Evolutionary conservation across 2,329 filamentous ascomycete genomes (phyloP), one percentile per base, ranked within the genome.

Genomic region (Xylaria sp.): DNA sequence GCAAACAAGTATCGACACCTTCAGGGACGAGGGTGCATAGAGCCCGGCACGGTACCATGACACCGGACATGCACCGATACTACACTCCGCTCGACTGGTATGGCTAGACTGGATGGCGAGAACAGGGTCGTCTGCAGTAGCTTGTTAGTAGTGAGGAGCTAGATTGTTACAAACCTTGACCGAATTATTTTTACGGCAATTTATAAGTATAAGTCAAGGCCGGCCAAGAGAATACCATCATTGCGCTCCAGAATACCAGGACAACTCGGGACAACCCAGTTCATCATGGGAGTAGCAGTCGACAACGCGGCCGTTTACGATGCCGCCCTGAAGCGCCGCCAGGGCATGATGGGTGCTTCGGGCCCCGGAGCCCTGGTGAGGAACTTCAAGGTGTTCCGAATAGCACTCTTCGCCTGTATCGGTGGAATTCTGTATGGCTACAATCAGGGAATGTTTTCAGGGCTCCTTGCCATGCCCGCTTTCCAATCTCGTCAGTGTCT

Each of bases 361-460:
- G 82, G 83, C 7, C 81, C 81, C n/a, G 73, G 72, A 60, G 82
- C 81, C 28, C 63, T 90, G 50, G 75, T 89, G 15, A 89, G 87
- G 77, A 90, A 90, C 73, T 84, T 84, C 74, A 86, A 84, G 50
- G 87, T 90, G 18, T 87, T 88, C 71, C 80, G 84, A n/a, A 84
- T 90, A 66, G 86, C 87, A 1, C 80, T 85, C 48, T 90, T 90
- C 75, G 87, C 88, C 7, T 90, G 87, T 68, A 87, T 90, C 48
- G 88, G 88, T 23, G 87, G 88, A 60, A 80, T 89, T 2, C 79
- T 89, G 1, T 88, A 92, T 76, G 90, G 91, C 23, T 93, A 93
- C 80, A 93, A 93, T 75, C 90, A 93, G 77, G 91, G 91, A 72
- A 90, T 93, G 80, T 92, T 93, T 80, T 88, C 87, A n/a, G 91